Evolutionary conservation across 78 protist genomes (phyloP).

Genomic region (Dictyostelium citrinum): DNA sequence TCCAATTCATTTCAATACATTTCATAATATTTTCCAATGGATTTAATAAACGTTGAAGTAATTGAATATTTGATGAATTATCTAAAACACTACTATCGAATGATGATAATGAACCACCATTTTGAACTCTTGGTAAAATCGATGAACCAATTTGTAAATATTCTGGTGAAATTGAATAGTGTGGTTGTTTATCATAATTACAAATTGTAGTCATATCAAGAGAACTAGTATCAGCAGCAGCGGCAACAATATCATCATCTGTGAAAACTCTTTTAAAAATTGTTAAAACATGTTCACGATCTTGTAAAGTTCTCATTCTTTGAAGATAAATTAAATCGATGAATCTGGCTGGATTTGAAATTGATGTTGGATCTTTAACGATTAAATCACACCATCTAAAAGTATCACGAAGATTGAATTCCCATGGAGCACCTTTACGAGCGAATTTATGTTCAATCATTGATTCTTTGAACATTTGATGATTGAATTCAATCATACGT

Average conservation of each 20-base stretch:
- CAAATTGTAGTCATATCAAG: neutral
- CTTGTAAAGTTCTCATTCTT: constrained; percentile 90
- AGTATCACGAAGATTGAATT: constrained; percentile 99
- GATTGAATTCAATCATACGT: constrained; percentile 87
- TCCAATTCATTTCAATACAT: constrained; percentile 85
- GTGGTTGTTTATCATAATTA: constrained; percentile 13
- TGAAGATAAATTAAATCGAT: constrained; percentile 89
- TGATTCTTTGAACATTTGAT: constrained; percentile 57
- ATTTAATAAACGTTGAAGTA: constrained; percentile 56
- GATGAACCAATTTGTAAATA: constrained; percentile 73
- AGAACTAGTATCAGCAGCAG: neutral
- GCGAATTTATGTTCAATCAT: constrained; percentile 78
- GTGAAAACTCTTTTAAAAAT: constrained; percentile 63
- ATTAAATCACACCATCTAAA: constrained; percentile 95
- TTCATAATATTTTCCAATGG: constrained; percentile 76
- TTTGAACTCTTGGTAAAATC: neutral
- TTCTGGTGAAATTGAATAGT: constrained; percentile 42
- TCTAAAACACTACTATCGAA: neutral
- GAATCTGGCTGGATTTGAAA: constrained; percentile 40
- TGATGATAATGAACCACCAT: neutral
- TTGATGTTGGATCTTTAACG: neutral
- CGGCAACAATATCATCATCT: neutral
- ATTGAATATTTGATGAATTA: neutral
- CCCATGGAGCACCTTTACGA: constrained; percentile 98
- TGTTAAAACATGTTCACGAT: constrained; percentile 59